Percentiles rank a stretch among this genome's conserved stretches.
These are phyloP conservation scores for grape (Vitis vinifera) DNA, from an alignment of 164 flowering plant genomes.

Conservation along the genomic window DNA sequence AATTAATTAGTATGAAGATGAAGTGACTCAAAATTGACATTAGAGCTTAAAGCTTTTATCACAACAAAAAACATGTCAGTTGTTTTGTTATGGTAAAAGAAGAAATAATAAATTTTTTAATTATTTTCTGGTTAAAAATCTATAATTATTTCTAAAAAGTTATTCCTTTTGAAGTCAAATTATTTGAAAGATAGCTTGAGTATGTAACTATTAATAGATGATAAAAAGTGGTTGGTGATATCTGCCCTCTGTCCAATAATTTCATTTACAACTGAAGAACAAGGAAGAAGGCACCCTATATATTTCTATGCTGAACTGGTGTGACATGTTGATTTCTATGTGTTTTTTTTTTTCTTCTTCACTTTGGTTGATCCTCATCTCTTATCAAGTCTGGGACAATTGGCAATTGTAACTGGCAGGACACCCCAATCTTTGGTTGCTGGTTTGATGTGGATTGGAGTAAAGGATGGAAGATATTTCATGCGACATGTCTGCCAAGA, in stretches of 20 bases:
- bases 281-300: not conserved
- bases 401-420: conserved; percentile 45
- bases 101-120: too few species aligned
- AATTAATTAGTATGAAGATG: too few species aligned
- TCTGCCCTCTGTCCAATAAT: not conserved
- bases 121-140: too few species aligned
- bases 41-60: too few species aligned
- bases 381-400: not conserved
- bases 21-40: too few species aligned
- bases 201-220: not conserved
- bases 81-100: too few species aligned
- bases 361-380: not conserved
- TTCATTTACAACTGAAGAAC: not conserved
- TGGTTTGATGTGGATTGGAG: conserved; percentile 96
- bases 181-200: not conserved
- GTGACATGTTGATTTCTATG: not conserved
- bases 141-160: not conserved
- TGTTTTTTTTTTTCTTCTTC: not conserved
- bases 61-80: too few species aligned
- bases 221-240: not conserved
- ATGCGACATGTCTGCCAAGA: conserved; percentile 89
- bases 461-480: conserved; percentile 73
- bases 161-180: not conserved
- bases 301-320: not conserved
- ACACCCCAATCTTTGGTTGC: conserved; percentile 82